phyloP scores from a whole-genome alignment of 2,329 filamentous ascomycete genomes.

The Pseudogymnoascus destructans region DNA sequence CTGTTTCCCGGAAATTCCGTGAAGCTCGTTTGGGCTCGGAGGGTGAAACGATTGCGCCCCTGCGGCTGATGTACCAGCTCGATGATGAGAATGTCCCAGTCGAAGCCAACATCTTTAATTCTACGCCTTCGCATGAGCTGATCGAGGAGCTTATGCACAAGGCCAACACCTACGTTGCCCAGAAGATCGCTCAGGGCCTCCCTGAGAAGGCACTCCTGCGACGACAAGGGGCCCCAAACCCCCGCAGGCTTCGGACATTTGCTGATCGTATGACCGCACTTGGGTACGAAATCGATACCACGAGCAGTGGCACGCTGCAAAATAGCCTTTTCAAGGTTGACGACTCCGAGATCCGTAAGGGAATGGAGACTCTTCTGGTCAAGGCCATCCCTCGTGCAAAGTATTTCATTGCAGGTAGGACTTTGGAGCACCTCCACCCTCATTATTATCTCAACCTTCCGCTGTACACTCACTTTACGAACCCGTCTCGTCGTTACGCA shows the following conservation, averaged over 20 bases:
- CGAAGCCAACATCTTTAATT: slow-evolving; percentile 91
- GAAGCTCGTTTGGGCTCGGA: slow-evolving; percentile 74
- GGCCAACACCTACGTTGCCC: slow-evolving; percentile 78
- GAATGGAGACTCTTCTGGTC: slow-evolving; percentile 89
- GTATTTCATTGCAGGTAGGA: slow-evolving; percentile 79
- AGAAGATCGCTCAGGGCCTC: slow-evolving; percentile 64
- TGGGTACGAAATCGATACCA: slow-evolving; percentile 78
- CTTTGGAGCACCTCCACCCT: slow-evolving; percentile 60
- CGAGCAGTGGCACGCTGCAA: slow-evolving; percentile 81
- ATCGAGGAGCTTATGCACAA: slow-evolving; percentile 93
- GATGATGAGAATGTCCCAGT: slow-evolving; percentile 98
- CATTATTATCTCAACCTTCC: slow-evolving; percentile 91
- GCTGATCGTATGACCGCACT: slow-evolving; percentile 85
- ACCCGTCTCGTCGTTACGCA: slow-evolving; percentile 84
- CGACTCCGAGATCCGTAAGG: slow-evolving; percentile 80
- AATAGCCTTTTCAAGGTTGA: slow-evolving; percentile 92
- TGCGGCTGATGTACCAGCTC: slow-evolving; percentile 82
- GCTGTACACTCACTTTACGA: slow-evolving; percentile 94
- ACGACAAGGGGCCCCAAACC: slow-evolving; percentile 72
- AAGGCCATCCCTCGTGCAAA: slow-evolving; percentile 96
- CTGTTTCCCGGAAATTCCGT: slow-evolving; percentile 79
- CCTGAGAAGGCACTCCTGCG: slow-evolving; percentile 89
- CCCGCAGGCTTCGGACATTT: slow-evolving; percentile 78
- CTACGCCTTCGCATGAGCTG: slow-evolving; percentile 75
- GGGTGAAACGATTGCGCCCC: slow-evolving; percentile 64